These are phyloP conservation scores for Linnemannia exigua DNA, from an alignment of 192 early-diverging fungal species.

Conservation along the genomic window DNA sequence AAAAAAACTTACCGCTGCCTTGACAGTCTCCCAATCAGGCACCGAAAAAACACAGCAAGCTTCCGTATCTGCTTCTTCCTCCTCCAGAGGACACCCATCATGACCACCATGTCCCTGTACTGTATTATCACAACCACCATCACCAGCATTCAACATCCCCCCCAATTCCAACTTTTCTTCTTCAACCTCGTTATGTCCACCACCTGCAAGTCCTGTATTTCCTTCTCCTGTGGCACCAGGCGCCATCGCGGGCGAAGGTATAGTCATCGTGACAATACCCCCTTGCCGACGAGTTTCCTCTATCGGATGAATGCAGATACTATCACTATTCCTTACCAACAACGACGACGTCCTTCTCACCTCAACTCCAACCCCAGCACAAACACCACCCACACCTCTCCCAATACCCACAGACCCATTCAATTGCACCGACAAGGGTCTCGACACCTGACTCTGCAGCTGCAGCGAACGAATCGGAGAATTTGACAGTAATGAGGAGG, in stretches of 20 bases:
- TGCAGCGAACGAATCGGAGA: background rate
- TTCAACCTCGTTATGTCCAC: background rate
- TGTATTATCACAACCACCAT: background rate
- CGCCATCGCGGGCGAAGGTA: background rate
- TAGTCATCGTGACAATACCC: background rate
- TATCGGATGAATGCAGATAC: background rate
- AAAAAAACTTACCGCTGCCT: constrained; percentile 24
- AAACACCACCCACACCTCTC: no score
- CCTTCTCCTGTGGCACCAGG: background rate
- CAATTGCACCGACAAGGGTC: background rate
- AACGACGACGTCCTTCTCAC: background rate
- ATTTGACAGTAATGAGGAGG: background rate
- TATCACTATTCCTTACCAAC: background rate
- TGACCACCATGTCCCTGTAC: no score
- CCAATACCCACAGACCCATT: background rate
- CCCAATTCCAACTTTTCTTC: background rate
- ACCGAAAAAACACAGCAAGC: constrained; percentile 5
- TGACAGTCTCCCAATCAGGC: constrained; percentile 28
- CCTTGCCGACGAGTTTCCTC: background rate
- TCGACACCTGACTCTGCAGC: background rate
- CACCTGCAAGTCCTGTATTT: background rate
- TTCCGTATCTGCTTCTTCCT: no score
- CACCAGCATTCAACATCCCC: background rate
- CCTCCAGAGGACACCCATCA: background rate
- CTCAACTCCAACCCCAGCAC: background rate